Evolutionary conservation across 495 filamentous ascomycete species (phyloP).

Genomic region (Parachaetomium inaequale): DNA sequence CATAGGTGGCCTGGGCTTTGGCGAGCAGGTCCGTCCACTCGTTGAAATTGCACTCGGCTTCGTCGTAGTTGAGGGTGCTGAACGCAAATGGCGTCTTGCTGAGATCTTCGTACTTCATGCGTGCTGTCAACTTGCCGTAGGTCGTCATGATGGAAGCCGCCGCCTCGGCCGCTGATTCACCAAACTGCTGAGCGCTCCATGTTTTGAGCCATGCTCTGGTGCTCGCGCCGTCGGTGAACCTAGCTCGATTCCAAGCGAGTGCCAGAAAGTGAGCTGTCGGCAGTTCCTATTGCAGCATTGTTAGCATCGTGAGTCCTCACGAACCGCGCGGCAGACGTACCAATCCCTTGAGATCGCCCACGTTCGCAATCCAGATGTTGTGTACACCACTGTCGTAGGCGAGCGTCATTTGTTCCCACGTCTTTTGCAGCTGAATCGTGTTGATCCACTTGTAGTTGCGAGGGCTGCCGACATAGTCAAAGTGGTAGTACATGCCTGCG

Average conservation of each 20-base stretch:
- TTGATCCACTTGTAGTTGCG: slow-evolving; percentile 63
- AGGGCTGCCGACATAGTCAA: slow-evolving; percentile 60
- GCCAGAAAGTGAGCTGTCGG: slow-evolving; percentile 59
- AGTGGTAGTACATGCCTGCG: slow-evolving; percentile 65
- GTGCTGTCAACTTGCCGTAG: slow-evolving; percentile 53
- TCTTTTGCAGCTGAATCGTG: slow-evolving; percentile 57
- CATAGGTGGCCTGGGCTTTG: slow-evolving; percentile 49
- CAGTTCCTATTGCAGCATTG: slow-evolving; percentile 35
- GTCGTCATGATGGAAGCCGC: slow-evolving; percentile 48
- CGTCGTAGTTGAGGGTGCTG: slow-evolving; percentile 57
- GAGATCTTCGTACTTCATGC: slow-evolving; percentile 59
- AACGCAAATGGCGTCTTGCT: slow-evolving; percentile 53
- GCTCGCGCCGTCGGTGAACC: slow-evolving; percentile 42
- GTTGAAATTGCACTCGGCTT: slow-evolving; percentile 54
- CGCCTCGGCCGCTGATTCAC: slow-evolving; percentile 36
- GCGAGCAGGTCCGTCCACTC: slow-evolving; percentile 51
- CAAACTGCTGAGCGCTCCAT: slow-evolving; percentile 43
- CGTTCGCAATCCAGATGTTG: slow-evolving; percentile 64
- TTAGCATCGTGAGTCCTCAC: neutral
- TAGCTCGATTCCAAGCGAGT: slow-evolving; percentile 54
- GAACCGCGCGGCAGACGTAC: slow-evolving; percentile 26
- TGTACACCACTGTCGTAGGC: slow-evolving; percentile 53
- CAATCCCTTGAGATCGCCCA: slow-evolving; percentile 62
- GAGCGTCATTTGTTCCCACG: slow-evolving; percentile 50
- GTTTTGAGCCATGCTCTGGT: slow-evolving; percentile 45